phyloP scores from a whole-genome alignment of 2,329 filamentous ascomycete genomes.

The Chaetomiaceae sp. region DNA sequence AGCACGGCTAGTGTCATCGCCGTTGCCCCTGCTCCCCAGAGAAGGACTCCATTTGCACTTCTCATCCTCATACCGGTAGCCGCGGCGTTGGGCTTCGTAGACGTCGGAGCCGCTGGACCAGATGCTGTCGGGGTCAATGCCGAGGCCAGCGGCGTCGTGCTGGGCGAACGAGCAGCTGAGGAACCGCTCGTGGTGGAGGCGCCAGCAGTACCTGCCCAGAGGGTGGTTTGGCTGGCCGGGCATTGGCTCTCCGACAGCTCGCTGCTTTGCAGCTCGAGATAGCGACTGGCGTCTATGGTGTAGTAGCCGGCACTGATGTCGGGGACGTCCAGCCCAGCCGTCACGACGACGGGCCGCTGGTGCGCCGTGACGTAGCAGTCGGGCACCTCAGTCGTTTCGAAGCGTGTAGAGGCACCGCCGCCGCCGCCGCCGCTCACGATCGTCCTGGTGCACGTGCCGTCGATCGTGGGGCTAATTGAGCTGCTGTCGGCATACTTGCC shows the following conservation, averaged over 20 bases:
- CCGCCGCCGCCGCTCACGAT: conserved; percentile 4
- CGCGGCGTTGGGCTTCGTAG: no score
- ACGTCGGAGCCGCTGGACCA: no score
- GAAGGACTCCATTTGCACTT: no score
- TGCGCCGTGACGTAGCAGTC: conserved; percentile 15
- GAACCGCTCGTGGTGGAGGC: neutral
- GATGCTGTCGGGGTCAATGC: no score
- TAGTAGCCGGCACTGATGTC: neutral
- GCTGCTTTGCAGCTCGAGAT: neutral
- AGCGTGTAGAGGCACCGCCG: neutral
- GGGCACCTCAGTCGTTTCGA: conserved; percentile 1
- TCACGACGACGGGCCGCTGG: conserved; percentile 13
- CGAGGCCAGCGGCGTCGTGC: neutral
- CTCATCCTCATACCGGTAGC: no score
- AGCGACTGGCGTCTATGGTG: neutral
- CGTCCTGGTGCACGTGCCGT: conserved; percentile 8
- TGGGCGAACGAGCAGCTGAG: no score
- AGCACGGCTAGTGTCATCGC: no score
- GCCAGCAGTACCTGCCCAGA: neutral
- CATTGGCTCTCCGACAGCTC: neutral
- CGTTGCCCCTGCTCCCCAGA: no score
- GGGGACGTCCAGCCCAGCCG: conserved; percentile 10
- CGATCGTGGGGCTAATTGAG: neutral
- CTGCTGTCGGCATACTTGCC: neutral
- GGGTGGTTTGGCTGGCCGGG: neutral